Conservation (phyloP, 2,329 filamentous ascomycete species). For the Fusarium nodosum region DNA sequence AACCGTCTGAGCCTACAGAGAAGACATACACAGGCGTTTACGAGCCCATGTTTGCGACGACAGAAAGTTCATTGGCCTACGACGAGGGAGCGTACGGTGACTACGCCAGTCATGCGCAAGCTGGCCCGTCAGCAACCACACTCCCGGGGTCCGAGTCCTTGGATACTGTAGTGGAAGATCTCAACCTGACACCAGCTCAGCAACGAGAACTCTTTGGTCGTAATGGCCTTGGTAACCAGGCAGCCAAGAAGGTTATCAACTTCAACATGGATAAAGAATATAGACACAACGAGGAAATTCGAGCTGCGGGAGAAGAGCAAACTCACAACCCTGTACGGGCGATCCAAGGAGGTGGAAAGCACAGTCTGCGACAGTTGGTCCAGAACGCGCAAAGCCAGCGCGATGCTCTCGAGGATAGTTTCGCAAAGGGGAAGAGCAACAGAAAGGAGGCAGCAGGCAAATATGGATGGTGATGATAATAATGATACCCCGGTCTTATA, state of each 20-base stretch:
- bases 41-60: constrained; percentile 64
- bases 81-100: constrained; percentile 50
- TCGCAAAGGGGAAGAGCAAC: constrained; percentile 83
- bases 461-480: constrained; percentile 79
- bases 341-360: constrained; percentile 81
- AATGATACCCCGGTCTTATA: constrained; percentile 45
- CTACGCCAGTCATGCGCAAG: constrained; percentile 51
- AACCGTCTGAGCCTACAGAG: constrained; percentile 48
- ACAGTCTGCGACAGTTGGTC: constrained; percentile 89
- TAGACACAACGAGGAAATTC: constrained; percentile 82
- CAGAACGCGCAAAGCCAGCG: constrained; percentile 84
- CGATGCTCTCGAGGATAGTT: constrained; percentile 92
- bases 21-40: constrained; percentile 56
- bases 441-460: constrained; percentile 83
- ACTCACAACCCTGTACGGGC: constrained; percentile 88
- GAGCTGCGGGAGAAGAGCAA: constrained; percentile 76
- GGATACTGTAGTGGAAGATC: constrained; percentile 77
- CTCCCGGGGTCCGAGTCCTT: constrained; percentile 67
- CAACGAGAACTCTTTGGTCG: constrained; percentile 90
- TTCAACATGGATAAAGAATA: constrained; percentile 95
- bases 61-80: constrained; percentile 40
- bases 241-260: constrained; percentile 75
- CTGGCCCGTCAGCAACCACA: constrained; percentile 51
- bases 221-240: constrained; percentile 56
- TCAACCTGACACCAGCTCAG: constrained; percentile 83